These are phyloP conservation scores for Cymbopogon citratus DNA, from an alignment of 176 grass and related monocot genomes.

Conservation along the genomic window DNA sequence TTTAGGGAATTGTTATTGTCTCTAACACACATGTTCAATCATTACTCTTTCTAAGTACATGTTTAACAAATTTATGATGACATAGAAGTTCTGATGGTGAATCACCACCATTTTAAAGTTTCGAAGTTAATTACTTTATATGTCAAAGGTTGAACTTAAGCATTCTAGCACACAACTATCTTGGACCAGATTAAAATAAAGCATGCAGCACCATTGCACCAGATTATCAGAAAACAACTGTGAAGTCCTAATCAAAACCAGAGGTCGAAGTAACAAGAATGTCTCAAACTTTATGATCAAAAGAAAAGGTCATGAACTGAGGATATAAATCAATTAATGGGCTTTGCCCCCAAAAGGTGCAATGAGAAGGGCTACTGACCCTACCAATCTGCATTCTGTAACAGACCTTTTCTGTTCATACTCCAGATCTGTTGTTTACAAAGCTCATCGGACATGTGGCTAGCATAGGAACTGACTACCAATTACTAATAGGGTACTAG, in stretches of 20 bases:
- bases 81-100: not conserved
- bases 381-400: not conserved
- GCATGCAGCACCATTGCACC: not conserved
- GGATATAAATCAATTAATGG: not conserved
- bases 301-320: not conserved
- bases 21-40: too few species aligned
- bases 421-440: not conserved
- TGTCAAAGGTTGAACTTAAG: not conserved
- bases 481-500: not conserved
- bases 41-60: not conserved
- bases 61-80: not conserved
- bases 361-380: not conserved
- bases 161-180: not conserved
- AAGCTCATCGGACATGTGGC: not conserved
- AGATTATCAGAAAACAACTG: not conserved
- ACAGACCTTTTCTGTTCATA: not conserved
- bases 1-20: not conserved
- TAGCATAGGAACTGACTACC: not conserved
- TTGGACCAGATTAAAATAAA: not conserved
- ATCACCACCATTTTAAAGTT: not conserved
- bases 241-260: slow-evolving; percentile 15
- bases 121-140: not conserved
- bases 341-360: not conserved
- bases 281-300: not conserved
- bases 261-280: not conserved